Percentiles rank a stretch among this genome's conserved stretches.
These are phyloP conservation scores for Parmales sp. DNA, from an alignment of 108 stramenopile genomes.

Conservation along the genomic window DNA sequence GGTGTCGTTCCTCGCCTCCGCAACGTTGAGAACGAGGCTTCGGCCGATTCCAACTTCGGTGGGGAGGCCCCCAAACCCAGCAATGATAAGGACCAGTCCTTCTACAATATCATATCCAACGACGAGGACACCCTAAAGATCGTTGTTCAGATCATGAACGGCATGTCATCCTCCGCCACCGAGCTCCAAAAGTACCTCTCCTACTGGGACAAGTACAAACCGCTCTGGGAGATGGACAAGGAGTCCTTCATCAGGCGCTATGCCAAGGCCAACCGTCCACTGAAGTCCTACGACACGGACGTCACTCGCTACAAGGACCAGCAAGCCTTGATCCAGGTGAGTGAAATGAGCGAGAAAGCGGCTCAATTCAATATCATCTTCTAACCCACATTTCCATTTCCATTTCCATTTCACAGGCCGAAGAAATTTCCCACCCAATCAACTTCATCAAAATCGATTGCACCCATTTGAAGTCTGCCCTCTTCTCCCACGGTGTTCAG, in stretches of 20 bases:
- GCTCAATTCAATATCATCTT: no score
- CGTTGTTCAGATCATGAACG: constrained; percentile 50
- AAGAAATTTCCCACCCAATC: constrained; percentile 34
- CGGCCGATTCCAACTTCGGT: background rate
- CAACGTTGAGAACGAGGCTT: constrained; percentile 1
- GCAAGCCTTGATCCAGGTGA: constrained; percentile 40
- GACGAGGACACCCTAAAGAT: constrained; percentile 52
- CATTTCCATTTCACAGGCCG: no score
- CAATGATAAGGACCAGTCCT: constrained; percentile 11
- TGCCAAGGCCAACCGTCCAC: constrained; percentile 40
- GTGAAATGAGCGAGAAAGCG: no score
- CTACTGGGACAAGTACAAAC: constrained; percentile 32
- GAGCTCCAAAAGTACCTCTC: constrained; percentile 43
- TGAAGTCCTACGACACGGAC: constrained; percentile 37
- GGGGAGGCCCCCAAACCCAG: background rate
- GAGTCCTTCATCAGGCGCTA: constrained; percentile 39
- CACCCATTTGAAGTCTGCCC: constrained; percentile 31
- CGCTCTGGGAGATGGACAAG: constrained; percentile 57
- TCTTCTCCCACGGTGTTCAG: constrained; percentile 39
- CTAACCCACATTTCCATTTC: no score
- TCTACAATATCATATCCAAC: constrained; percentile 40
- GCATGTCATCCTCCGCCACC: constrained; percentile 41
- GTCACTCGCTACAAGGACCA: constrained; percentile 33
- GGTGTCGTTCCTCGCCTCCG: constrained; percentile 39
- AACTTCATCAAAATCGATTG: constrained; percentile 59